phyloP scores from a whole-genome alignment of 805 yeast genomes.

The Wickerhamiella domercqiae region DNA sequence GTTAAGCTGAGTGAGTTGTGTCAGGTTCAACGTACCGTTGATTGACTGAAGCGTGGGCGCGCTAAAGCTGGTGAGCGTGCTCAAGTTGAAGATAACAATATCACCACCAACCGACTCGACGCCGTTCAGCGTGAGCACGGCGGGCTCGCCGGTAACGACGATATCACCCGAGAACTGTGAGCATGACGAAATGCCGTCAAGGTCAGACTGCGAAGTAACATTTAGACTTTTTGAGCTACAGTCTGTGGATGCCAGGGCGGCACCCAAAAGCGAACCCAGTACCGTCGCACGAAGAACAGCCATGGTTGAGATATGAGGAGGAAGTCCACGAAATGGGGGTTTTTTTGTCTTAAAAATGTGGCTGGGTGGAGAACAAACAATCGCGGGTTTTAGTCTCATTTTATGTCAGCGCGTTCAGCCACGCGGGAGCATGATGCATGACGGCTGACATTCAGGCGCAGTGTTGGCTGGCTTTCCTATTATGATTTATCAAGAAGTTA shows the following conservation, averaged over 20 bases:
- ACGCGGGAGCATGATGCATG: no score
- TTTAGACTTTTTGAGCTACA: slow-evolving; percentile 37
- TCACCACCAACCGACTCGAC: slow-evolving; percentile 68
- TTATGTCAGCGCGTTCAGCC: neutral
- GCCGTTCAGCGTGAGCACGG: slow-evolving; percentile 39
- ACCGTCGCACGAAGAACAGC: neutral
- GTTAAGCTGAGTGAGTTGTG: slow-evolving; percentile 48
- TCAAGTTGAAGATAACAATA: slow-evolving; percentile 50
- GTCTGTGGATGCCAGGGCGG: neutral
- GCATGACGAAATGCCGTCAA: slow-evolving; percentile 62
- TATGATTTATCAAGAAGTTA: no score
- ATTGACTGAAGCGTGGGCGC: slow-evolving; percentile 71
- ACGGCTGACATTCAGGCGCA: no score
- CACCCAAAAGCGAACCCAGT: neutral
- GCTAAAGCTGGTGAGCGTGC: slow-evolving; percentile 43
- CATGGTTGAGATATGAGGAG: no score
- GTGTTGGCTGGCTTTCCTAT: no score
- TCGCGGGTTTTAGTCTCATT: neutral
- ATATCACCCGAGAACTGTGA: slow-evolving; percentile 68
- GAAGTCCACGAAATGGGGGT: no score
- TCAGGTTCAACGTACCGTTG: slow-evolving; percentile 51
- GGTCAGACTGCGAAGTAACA: slow-evolving; percentile 65
- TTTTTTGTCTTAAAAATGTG: no score
- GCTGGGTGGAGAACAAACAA: neutral
- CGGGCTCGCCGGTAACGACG: slow-evolving; percentile 49